Evolutionary conservation across 495 filamentous ascomycete genomes (phyloP), one percentile per base, ranked within the genome.

Genomic region (Penicillium longicatenatum): DNA sequence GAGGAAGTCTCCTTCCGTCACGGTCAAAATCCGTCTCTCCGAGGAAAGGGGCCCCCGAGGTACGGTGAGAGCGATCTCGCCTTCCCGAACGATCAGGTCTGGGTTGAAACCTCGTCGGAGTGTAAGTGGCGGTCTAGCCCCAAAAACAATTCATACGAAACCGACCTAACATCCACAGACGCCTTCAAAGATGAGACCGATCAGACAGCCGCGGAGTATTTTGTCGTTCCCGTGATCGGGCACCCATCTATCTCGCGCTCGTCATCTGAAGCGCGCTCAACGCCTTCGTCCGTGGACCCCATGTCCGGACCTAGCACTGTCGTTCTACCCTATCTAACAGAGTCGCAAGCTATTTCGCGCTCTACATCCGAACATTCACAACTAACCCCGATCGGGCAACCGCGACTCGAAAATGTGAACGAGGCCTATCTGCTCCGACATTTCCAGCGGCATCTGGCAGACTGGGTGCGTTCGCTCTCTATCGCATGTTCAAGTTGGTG

Each of bases 1-100:
- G 74, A 77, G 59, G 74, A 75, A 54, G 60, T 77, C 42, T 73
- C 74, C 11, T 77, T 77, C 63, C 73, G 74, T 41, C 74, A 77
- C 59, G 74, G 74, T 22, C 74, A 77, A 52, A 77, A 77, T 37
- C 74, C 74, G 2, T 77, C 74, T 21, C 59, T 77, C 50, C 66
- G 73, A 50, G 64, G 70, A 45, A 70, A 64, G 50, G 74, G 74
- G 1, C 74, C 74, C 53, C 74, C 73, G 49, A 69, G 73, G n/a
- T 77, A 77, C 50, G 74, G 74, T 39, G 74, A 77, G 55, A 77
- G 69, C 50, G 71, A 77, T 45, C 54, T 77, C 21, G 55, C 67
- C 7, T 77, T 77, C 56, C 74, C 74, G 2, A 60, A 74, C 24
- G 67, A 77, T 44, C 74, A 77, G 55, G 42, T 71, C 39, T 77